Base-by-base conservation (phyloP, 805 yeast species). In the Metschnikowia hibisci region DNA sequence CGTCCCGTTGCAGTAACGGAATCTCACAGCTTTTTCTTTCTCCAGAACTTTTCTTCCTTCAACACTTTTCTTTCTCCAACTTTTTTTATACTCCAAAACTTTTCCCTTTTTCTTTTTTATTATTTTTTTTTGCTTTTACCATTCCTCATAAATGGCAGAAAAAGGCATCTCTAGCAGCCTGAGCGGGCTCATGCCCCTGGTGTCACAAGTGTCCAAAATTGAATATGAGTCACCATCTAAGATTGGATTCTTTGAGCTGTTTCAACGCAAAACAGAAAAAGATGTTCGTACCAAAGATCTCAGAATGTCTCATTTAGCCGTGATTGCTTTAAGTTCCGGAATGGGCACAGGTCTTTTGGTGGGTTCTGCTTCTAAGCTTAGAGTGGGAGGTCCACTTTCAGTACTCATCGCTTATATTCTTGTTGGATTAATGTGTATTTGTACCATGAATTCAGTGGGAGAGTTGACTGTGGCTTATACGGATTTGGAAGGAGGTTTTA, bases 381-480 rank as follows among this genome's bases (percentile, higher is more conserved):
- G 55, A 6, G 37, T 44, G 15, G 63, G 62, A 2, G 64, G 64
- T 2, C 64, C 64, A 2, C 49, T 54, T 7, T 49, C 58, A 27
- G 47, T 58, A 8, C 44, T 58, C 29, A 46, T 58, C 14, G 62
- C 60, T 12, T 58, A 58, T 42, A 49, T 54, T 33, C 47, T 58
- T 20, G 55, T 54, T 26, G 62, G 62, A 12, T 44, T 51, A 41
- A 58, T 58, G 62, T 57, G 61, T 47, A 50, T 59, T 18, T 53
- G 55, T 16, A 67, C 73, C 32, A 60, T 69, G 48, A 69, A 60
- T 50, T 63, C 71, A 11, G 70, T 70, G 26, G 74, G 73, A 12
- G 74, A 70, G 61, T 60, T 82, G 66, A 82, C 86, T 1, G 81
- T 80, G 40, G 73, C 77, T 12, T 82, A 78, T 53, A 66, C 78